Conservation (phyloP, 192 early-diverging fungal species). For the Piromyces sp. region DNA sequence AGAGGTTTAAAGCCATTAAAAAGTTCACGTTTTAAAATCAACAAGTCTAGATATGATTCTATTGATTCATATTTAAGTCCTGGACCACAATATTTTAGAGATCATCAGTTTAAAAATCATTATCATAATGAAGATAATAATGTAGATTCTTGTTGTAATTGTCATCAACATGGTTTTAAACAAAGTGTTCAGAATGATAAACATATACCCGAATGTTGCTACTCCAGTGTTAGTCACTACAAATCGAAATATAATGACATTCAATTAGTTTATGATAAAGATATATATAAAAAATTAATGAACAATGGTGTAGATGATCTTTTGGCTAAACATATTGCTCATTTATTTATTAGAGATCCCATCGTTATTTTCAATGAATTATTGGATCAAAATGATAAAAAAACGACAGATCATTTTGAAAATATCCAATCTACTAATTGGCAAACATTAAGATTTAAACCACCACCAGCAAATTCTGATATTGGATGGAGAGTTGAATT, state of each 20-base stretch:
- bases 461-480: conserved; percentile 64
- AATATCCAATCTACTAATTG: conserved; percentile 98
- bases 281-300: conserved; percentile 53
- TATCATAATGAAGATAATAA: conserved; percentile 6
- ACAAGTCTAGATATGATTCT: conserved; percentile 91
- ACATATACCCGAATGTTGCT: conserved; percentile 6
- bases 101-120: background rate
- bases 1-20: conserved; percentile 36
- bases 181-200: background rate
- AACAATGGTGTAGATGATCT: conserved; percentile 48
- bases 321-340: conserved; percentile 79
- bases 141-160: background rate
- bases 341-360: conserved; percentile 18
- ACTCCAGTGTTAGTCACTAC: conserved; percentile 13
- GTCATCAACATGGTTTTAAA: background rate
- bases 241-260: conserved; percentile 89
- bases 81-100: conserved; percentile 12
- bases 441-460: conserved; percentile 98
- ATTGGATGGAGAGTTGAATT: conserved; percentile 99
- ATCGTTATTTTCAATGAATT: background rate
- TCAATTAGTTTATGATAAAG: conserved; percentile 56
- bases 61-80: conserved; percentile 70
- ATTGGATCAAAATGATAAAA: conserved; percentile 61
- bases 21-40: conserved; percentile 29
- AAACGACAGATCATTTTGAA: conserved; percentile 88